Evolutionary conservation across 768 basidiomycete species (phyloP), one percentile per base, ranked within the genome.

Genomic region (Serendipita sp.): DNA sequence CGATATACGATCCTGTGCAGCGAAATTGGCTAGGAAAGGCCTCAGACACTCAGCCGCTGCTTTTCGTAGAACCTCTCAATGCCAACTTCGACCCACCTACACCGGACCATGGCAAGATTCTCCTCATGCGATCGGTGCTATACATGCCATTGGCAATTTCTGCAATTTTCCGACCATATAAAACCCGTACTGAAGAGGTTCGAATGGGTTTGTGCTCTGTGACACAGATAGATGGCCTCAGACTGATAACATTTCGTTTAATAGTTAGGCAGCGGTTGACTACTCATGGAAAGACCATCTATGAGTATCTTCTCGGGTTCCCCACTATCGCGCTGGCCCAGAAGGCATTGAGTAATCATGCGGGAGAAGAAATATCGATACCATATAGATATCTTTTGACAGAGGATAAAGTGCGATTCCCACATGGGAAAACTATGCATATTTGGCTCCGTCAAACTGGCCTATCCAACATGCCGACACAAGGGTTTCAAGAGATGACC

Each of bases 401-500:
- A 16, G 28, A 8, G 56, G 56, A 60, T 35, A 60, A 60, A 60
- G 56, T 60, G 28, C 56, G 56, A 3, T 37, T 28, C 28, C 56
- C 56, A 37, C 35, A 60, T 35, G 56, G 56, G 35, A 60, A 60
- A n/a, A 32, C 3, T n/a, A n/a, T 32, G 56, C 56, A 60, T 37
- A 24, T 60, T 28, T 60, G 56, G 56, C 56, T 60, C 18, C 24
- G 56, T 16, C 56, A 60, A 28, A 60, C 56, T 35, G 56, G 56
- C 3, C 35, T 60, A 10, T n/a, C 8, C 16, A 35, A 32, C 3
- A 8, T 60, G 28, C 56, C 56, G 8, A 8, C 5, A 8, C 7
- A 51, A 18, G 48, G 48, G 5, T 8, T 16, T 32, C 48, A 51
- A 18, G 48, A 51, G n/a, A 51, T 16, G 8, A 5, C n/a, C n/a